Evolutionary conservation across 2,329 filamentous ascomycete genomes (phyloP), one percentile per base, ranked within the genome.

Genomic region (Blumeria hordei): DNA sequence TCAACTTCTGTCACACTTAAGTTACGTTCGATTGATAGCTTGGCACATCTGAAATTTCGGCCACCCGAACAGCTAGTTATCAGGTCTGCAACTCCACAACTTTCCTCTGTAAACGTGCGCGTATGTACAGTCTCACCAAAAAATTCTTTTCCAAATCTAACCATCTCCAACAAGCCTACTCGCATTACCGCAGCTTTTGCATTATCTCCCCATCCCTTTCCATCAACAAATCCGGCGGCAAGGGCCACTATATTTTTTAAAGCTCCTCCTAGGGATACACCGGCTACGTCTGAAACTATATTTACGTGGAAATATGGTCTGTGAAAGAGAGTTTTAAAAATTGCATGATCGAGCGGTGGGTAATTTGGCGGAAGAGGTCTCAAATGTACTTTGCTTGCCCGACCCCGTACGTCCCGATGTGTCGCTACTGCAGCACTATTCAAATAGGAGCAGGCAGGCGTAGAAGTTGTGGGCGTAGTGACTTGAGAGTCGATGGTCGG

Each of bases 101-200:
- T 93, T 67, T 95, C 87, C 66, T 95, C 88, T n/a, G 90, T 96
- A 67, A 98, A 96, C 0, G 92, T 98, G 56, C 77, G 78, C 9
- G 83, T 78, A 60, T 83, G 77, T 32, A 92, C 82, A 0, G 84
- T 85, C 63, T 88, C 77, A 16, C 80, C 78, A 67, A 96, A 98
- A 73, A 96, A 98, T 62, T 83, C 80, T 68, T 88, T 87, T 60
- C 90, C 90, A 62, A 98, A 98, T 66, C 85, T 83, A 64, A 96
- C 87, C 83, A 95, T 94, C 70, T 98, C 92, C 62, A 95, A 75
- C 49, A 98, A 78, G 7, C 92, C 92, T 18, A 96, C 83, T 44
- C 92, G 85, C 87, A 98, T 96, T 58, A 98, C 82, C 49, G 92
- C 92, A n/a, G 92, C 88, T 72, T 98, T 96, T 60, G 90, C 90